Evolutionary conservation across 2,329 filamentous ascomycete genomes (phyloP), one percentile per base, ranked within the genome.

Genomic region (Botrytis byssoidea): DNA sequence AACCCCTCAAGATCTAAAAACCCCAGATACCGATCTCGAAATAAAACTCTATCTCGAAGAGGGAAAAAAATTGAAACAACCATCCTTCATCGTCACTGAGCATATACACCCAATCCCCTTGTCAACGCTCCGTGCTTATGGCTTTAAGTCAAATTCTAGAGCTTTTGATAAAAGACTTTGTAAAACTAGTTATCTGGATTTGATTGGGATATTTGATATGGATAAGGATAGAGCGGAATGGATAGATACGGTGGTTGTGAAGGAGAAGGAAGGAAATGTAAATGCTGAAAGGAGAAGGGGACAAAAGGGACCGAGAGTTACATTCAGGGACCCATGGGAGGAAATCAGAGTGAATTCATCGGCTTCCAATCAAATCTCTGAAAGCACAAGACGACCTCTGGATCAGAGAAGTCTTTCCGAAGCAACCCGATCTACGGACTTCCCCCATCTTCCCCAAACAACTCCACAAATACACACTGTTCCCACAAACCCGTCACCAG

Each of bases 261-360:
- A 22, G 8, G 25, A 25, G 35, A 55, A 40, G 16, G 14, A 29
- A 9, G 35, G 6, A 7, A 57, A 57, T 25, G n/a, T 5, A 3
- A 57, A 9, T 29, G 3, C 61, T 9, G 37, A 42, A 8, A 64
- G 25, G 40, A 63, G 35, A 35, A 25, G 35, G 25, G 22, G 18
- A 7, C 16, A 22, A n/a, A 57, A 3, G 18, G 10, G 9, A 68
- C 44, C 14, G n/a, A 68, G 46, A 42, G 66, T 68, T 25, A 68
- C 66, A 9, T 68, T 68, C 20, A 42, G 14, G n/a, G 35, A 68
- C 57, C 48, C 66, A 20, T 57, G 66, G 66, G 35, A 68, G 35
- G 66, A 68, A 6, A 32, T 68, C 0, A 57, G 66, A n/a, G 35
- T 18, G 1, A 9, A 29, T 16, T 5, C 3, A 25, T 4, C 22